Percentiles rank a stretch among this genome's conserved stretches.
Evolutionary conservation across 352 stramenopile species (phyloP).

Genomic region (Pythium utonaiense): DNA sequence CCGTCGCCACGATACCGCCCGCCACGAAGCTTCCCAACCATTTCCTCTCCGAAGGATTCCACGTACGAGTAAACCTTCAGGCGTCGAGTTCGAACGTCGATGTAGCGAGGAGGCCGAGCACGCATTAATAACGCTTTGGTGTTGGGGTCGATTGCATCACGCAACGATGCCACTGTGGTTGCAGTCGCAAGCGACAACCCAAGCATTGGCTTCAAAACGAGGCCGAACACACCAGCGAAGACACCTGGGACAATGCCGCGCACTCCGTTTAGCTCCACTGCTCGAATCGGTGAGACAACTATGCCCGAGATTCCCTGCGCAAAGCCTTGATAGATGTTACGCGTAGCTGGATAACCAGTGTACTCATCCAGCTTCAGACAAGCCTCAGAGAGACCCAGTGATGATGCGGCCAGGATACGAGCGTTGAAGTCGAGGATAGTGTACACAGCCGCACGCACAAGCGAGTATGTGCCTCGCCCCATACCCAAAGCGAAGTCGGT

Average conservation of each 20-base stretch:
- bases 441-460: conserved; percentile 82
- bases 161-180: conserved; percentile 67
- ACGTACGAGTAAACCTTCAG: conserved; percentile 88
- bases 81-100: conserved; percentile 71
- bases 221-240: conserved; percentile 71
- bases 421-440: conserved; percentile 86
- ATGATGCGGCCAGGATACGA: conserved; percentile 79
- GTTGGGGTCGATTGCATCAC: conserved; percentile 76
- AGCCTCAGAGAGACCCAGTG: conserved; percentile 77
- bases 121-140: conserved; percentile 78
- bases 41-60: conserved; percentile 84
- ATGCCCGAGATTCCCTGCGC: conserved; percentile 82
- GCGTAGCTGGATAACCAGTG: conserved; percentile 78
- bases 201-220: conserved; percentile 79
- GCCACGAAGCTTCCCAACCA: conserved; percentile 75
- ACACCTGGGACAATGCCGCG: conserved; percentile 75
- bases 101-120: conserved; percentile 71
- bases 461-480: conserved; percentile 74
- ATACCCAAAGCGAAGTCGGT: conserved; percentile 78
- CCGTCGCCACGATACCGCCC: conserved; percentile 74
- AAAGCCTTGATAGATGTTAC: conserved; percentile 86
- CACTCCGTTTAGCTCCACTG: conserved; percentile 73
- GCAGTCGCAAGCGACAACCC: conserved; percentile 73
- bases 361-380: conserved; percentile 88
- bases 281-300: conserved; percentile 80